A percentile compares a stretch with the other conserved stretches of the same genome.
These are phyloP conservation scores for Lippia alba DNA, from an alignment of 305 asterid genomes.

Conservation along the genomic window DNA sequence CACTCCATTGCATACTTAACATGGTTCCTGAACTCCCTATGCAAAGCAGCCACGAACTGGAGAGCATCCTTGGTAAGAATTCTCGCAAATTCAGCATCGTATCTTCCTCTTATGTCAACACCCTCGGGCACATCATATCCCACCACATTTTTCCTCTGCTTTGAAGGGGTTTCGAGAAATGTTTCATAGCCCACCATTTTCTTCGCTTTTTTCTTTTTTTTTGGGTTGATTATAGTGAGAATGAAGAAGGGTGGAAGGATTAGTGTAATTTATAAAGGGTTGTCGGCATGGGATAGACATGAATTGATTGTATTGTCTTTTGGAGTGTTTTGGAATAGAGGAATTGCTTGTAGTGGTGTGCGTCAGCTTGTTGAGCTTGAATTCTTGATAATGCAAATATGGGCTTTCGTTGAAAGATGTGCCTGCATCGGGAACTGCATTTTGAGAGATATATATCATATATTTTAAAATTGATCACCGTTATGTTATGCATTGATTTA, in stretches of 20 bases:
- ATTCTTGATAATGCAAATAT: slow-evolving; percentile 1
- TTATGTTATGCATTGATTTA: too few relatives aligned
- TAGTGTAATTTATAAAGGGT: neutral
- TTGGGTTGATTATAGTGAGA: neutral
- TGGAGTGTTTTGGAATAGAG: slow-evolving; percentile 26
- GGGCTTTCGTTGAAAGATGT: slow-evolving; percentile 15
- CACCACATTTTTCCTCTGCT: slow-evolving; percentile 14
- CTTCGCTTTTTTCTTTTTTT: neutral
- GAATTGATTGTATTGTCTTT: slow-evolving; percentile 1
- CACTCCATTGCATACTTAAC: slow-evolving; percentile 80
- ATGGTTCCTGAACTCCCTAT: slow-evolving; percentile 71
- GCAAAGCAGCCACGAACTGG: slow-evolving; percentile 67
- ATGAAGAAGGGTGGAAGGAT: neutral
- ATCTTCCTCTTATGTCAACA: slow-evolving; percentile 77
- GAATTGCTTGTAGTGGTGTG: slow-evolving; percentile 9
- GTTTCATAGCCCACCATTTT: slow-evolving; percentile 66
- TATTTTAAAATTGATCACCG: too few relatives aligned
- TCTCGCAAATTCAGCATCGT: slow-evolving; percentile 64
- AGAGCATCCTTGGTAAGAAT: slow-evolving; percentile 73
- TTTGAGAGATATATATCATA: neutral
- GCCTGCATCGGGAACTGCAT: slow-evolving; percentile 29
- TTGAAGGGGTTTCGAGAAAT: slow-evolving; percentile 34
- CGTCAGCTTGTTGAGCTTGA: slow-evolving; percentile 18
- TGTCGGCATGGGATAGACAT: slow-evolving; percentile 28
- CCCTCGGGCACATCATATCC: slow-evolving; percentile 87